Evolutionary conservation across 1,284 basidiomycete genomes (phyloP).

Genomic region (Kalmanozyma brasiliensis): DNA sequence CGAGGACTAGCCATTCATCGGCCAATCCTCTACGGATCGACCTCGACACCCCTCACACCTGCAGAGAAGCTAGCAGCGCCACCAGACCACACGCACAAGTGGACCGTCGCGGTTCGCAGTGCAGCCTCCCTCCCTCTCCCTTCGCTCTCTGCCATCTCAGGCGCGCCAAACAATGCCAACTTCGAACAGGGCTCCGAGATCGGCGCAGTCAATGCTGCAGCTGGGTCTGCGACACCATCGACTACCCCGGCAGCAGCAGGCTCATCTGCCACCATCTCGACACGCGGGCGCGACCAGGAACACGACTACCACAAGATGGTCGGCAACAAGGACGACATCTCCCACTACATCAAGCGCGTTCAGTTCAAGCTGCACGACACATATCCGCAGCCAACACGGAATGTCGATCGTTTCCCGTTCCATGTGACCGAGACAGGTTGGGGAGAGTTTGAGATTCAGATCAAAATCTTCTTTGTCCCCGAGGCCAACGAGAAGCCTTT

Average conservation of each 20-base stretch:
- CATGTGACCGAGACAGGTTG: conserved; percentile 96
- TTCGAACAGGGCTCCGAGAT: conserved; percentile 38
- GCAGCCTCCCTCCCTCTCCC: conserved; percentile 70
- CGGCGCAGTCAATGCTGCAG: conserved; percentile 26
- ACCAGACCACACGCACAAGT: conserved; percentile 89
- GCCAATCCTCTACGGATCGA: conserved; percentile 95
- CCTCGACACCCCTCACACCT: conserved; percentile 82
- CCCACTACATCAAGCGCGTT: conserved; percentile 77
- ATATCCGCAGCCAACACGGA: conserved; percentile 87
- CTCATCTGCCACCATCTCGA: conserved; percentile 42
- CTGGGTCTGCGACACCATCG: conserved; percentile 3
- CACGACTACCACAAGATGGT: conserved; percentile 65
- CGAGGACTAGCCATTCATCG: conserved; percentile 83
- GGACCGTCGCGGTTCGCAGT: conserved; percentile 91
- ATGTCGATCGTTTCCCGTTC: conserved; percentile 91
- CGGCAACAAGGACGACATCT: conserved; percentile 66
- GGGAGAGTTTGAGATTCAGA: conserved; percentile 98
- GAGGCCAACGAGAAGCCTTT: conserved; percentile 93
- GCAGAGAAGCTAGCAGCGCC: conserved; percentile 76
- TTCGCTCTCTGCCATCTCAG: conserved; percentile 53
- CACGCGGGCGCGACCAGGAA: conserved; percentile 60
- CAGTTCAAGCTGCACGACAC: conserved; percentile 98
- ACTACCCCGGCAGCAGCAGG: conserved; percentile 9
- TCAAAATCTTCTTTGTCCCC: conserved; percentile 88
- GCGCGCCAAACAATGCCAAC: conserved; percentile 15